These are phyloP conservation scores for Acanthochlamys bracteata DNA, from an alignment of 106 monocot genomes.

Conservation along the genomic window DNA sequence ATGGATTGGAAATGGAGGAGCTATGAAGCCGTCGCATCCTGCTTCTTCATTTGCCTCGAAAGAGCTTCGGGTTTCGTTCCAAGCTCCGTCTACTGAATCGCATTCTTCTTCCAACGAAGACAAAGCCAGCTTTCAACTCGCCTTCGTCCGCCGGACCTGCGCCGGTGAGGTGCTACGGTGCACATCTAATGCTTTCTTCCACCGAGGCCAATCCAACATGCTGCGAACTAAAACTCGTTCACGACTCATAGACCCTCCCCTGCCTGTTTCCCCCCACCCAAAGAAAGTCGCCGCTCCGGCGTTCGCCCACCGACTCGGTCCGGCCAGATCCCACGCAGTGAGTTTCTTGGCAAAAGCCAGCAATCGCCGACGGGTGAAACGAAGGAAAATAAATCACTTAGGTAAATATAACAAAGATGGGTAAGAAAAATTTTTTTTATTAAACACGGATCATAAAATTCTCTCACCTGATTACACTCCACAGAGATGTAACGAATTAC, in stretches of 20 bases:
- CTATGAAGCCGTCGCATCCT: conserved; percentile 12
- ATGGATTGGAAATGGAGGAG: conserved; percentile 62
- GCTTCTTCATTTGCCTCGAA: conserved; percentile 11
- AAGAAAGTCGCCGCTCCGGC: background rate
- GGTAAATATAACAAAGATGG: too few relatives aligned
- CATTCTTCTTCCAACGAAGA: conserved; percentile 23
- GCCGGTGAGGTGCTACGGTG: conserved; percentile 9
- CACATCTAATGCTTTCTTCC: conserved; percentile 4
- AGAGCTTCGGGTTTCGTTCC: conserved; percentile 60
- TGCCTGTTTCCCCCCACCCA: background rate
- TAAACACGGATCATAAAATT: too few relatives aligned
- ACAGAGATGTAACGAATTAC: too few relatives aligned
- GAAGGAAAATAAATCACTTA: conserved; percentile 15
- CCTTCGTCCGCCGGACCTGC: background rate
- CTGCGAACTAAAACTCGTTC: conserved; percentile 9
- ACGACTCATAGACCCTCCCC: conserved; percentile 7
- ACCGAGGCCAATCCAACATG: background rate
- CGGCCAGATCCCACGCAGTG: conserved; percentile 10
- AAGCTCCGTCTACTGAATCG: conserved; percentile 13
- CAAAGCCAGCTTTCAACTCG: background rate
- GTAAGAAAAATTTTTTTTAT: too few relatives aligned
- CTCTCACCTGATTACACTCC: too few relatives aligned
- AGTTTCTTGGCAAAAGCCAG: background rate
- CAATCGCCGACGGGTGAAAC: background rate
- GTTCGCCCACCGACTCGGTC: background rate